Conservation (phyloP, 495 filamentous ascomycete genomes). For the Aspergillus incahuasiensis region DNA sequence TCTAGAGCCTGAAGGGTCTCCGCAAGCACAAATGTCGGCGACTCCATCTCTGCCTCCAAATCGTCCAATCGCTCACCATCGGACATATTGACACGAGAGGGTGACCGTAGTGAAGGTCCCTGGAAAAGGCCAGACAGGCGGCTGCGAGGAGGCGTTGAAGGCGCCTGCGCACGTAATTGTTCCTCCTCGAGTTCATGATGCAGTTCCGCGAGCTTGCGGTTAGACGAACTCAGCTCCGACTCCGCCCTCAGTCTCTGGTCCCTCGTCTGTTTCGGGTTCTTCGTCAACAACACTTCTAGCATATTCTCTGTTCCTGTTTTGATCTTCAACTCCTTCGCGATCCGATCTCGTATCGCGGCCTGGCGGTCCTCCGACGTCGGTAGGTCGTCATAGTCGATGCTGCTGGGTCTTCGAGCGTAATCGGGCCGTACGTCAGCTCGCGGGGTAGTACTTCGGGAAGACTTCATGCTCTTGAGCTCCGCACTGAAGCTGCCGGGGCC, state of each 20-base stretch:
- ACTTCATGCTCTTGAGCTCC: conserved; percentile 72
- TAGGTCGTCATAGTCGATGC: conserved; percentile 57
- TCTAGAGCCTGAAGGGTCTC: conserved; percentile 87
- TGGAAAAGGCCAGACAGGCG: conserved; percentile 68
- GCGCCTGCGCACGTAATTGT: conserved; percentile 55
- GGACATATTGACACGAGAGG: conserved; percentile 49
- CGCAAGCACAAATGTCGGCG: conserved; percentile 81
- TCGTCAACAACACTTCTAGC: conserved; percentile 87
- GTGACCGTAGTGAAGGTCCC: conserved; percentile 60
- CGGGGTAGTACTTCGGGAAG: conserved; percentile 62
- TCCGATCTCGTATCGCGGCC: conserved; percentile 66
- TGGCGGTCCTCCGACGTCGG: conserved; percentile 68
- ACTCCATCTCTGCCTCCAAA: conserved; percentile 68
- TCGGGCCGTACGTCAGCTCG: conserved; percentile 69
- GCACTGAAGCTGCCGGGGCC: conserved; percentile 91
- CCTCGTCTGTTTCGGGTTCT: conserved; percentile 92
- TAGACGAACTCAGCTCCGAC: conserved; percentile 86
- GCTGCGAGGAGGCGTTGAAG: conserved; percentile 61
- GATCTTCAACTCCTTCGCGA: conserved; percentile 94
- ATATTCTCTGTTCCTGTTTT: conserved; percentile 97
- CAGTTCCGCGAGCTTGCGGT: conserved; percentile 79
- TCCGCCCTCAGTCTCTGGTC: conserved; percentile 86
- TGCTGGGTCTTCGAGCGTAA: conserved; percentile 50
- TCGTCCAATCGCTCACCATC: conserved; percentile 42
- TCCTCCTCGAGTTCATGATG: conserved; percentile 75